Conservation (phyloP, 2,329 filamentous ascomycete species). For the Aschersonia sp. region DNA sequence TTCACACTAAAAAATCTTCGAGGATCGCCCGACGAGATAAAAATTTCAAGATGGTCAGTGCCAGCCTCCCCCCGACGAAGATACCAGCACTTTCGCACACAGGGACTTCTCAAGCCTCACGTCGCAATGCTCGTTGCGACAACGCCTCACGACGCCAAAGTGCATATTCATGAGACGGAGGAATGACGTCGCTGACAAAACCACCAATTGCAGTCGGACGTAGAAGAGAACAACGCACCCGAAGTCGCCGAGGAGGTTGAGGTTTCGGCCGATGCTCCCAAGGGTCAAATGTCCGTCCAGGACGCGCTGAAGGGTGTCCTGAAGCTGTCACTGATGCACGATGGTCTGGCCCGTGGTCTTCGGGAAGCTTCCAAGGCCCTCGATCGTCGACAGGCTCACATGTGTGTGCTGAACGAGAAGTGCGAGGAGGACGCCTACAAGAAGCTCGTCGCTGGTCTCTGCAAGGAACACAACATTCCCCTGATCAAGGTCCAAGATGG, state of each 20-base stretch:
- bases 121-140: too few species aligned
- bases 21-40: constrained; percentile 50
- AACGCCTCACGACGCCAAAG: too few species aligned
- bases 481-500: constrained; percentile 99
- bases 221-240: constrained; percentile 95
- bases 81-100: neutral
- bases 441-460: constrained; percentile 98
- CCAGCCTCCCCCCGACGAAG: neutral
- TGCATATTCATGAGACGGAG: too few species aligned
- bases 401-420: constrained; percentile 99
- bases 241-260: constrained; percentile 83
- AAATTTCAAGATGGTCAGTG: constrained; percentile 46
- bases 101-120: neutral
- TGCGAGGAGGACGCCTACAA: constrained; percentile 99
- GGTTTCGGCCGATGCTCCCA: constrained; percentile 81
- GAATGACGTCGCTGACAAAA: neutral
- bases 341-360: constrained; percentile 95
- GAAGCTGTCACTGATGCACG: constrained; percentile 98
- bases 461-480: constrained; percentile 99
- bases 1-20: constrained; percentile 36
- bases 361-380: constrained; percentile 98
- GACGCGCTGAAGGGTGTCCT: constrained; percentile 98
- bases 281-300: constrained; percentile 93
- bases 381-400: constrained; percentile 96
- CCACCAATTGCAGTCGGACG: constrained; percentile 65